These are phyloP conservation scores for Zygosaccharomyces gambellarensis DNA, from an alignment of 805 yeast species.

Conservation along the genomic window DNA sequence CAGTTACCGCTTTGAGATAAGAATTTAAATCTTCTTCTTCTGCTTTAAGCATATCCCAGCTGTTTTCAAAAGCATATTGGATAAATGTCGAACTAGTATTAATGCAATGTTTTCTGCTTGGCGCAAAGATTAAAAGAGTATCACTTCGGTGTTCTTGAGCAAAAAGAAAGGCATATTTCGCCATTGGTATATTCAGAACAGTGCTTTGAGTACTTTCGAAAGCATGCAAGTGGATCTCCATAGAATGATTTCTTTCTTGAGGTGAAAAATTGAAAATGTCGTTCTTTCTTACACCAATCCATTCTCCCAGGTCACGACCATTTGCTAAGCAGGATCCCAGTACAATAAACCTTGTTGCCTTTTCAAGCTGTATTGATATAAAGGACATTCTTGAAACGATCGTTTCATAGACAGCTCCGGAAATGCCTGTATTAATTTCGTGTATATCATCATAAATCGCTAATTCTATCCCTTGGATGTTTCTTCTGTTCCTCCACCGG, in stretches of 20 bases:
- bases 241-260: conserved; percentile 48
- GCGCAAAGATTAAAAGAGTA: conserved; percentile 50
- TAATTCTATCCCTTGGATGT: conserved; percentile 61
- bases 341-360: conserved; percentile 57
- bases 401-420: conserved; percentile 65
- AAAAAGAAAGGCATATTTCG: conserved; percentile 45
- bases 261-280: conserved; percentile 69
- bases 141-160: conserved; percentile 33
- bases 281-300: conserved; percentile 70
- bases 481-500: conserved; percentile 76
- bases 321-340: conserved; percentile 66
- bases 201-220: conserved; percentile 39
- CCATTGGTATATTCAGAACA: conserved; percentile 43
- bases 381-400: conserved; percentile 66
- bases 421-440: conserved; percentile 48
- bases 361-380: conserved; percentile 61
- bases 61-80: conserved; percentile 37
- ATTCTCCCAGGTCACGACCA: conserved; percentile 73
- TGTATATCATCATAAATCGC: conserved; percentile 74
- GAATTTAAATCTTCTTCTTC: conserved; percentile 35
- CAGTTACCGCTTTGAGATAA: conserved; percentile 43
- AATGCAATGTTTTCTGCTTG: conserved; percentile 50
- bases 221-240: conserved; percentile 54
- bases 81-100: conserved; percentile 47
- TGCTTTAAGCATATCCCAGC: conserved; percentile 35